phyloP scores from a whole-genome alignment of 495 filamentous ascomycete genomes.

The Hypoxylon cercidicola region DNA sequence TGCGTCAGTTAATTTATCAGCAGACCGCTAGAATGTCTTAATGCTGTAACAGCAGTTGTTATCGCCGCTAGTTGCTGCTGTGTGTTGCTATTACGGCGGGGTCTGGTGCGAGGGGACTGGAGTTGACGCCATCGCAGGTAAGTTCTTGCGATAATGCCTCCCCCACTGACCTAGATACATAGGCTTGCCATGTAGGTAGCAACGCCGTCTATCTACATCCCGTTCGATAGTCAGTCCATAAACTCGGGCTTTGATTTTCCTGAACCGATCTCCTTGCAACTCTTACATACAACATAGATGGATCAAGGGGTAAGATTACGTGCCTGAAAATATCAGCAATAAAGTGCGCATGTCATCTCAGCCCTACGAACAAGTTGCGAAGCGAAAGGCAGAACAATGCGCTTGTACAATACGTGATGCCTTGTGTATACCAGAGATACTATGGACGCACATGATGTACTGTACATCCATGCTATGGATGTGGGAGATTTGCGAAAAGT shows the following conservation, averaged over 20 bases:
- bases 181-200: not conserved
- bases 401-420: not conserved
- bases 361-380: constrained; percentile 30
- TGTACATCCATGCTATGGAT: too few relatives aligned
- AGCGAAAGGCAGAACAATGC: constrained; percentile 3
- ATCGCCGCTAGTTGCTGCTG: constrained; percentile 25
- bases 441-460: not conserved
- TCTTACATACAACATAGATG: not conserved
- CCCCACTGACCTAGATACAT: not conserved
- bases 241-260: constrained; percentile 40
- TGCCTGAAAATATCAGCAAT: constrained; percentile 31
- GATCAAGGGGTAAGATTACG: not conserved
- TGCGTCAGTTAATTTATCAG: constrained; percentile 40
- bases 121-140: constrained; percentile 43
- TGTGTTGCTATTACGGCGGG: constrained; percentile 4
- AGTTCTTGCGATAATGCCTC: constrained; percentile 36
- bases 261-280: constrained; percentile 6
- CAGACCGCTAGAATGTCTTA: constrained; percentile 36
- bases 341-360: constrained; percentile 44
- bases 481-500: constrained; percentile 4
- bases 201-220: not conserved
- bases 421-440: not conserved
- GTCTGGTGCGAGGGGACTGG: constrained; percentile 19
- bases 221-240: not conserved
- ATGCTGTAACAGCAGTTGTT: constrained; percentile 9